Evolutionary conservation across 805 yeast genomes (phyloP), one percentile per base, ranked within the genome.

Genomic region (Cyberlindnera mycetangii): DNA sequence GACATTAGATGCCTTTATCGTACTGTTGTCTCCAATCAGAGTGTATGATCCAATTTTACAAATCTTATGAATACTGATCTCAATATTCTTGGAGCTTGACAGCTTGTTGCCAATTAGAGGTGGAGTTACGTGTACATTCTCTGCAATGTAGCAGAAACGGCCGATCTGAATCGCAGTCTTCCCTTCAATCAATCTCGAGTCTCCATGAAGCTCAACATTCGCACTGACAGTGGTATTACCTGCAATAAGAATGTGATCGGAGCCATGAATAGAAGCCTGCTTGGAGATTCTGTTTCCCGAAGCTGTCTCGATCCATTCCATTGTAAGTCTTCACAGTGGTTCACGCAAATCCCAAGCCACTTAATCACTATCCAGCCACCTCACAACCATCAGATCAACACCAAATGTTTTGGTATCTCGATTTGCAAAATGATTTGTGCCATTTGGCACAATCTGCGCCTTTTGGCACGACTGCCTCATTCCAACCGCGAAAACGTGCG

Each of bases 261-360:
- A 60, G 2, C 76, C 77, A 2, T 55, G 56, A 35, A 79, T 68
- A n/a, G 44, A 35, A 2, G 82, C 75, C 2, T 55, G 47, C 41
- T 62, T 65, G 36, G 78, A 71, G 25, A 79, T 73, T 31, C 78
- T 61, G 53, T 75, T 78, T 1, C 81, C 80, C 3, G 75, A 66
- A 3, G 68, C 54, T 0, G 84, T 78, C 47, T 76, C 80, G 4
- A 74, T 62, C 75, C 75, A 53, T 28, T 46, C 49, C 51, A 45
- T 39, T 19, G 21, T 10, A n/a, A n/a, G n/a, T n/a, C n/a, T n/a
- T n/a, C n/a, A n/a, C n/a, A n/a, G n/a, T n/a, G n/a, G n/a, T n/a
- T n/a, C n/a, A n/a, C n/a, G n/a, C n/a, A n/a, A n/a, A n/a, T n/a
- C n/a, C n/a, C n/a, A n/a, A n/a, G n/a, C n/a, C n/a, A n/a, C n/a